Base-by-base conservation (phyloP, 1,139 yeast species). In the Tardiomyces digboiensis region DNA sequence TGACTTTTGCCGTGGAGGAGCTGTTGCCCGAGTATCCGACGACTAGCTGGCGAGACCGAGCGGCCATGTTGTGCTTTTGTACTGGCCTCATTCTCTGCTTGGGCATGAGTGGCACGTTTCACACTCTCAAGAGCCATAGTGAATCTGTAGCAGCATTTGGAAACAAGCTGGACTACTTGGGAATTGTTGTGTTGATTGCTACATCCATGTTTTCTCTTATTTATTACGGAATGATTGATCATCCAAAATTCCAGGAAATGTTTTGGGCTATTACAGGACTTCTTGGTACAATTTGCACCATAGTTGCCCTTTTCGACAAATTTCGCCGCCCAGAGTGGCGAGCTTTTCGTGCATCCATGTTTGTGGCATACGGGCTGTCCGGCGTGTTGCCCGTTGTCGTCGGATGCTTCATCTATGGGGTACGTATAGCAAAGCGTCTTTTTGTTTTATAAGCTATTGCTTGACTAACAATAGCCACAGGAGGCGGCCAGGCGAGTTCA, bases 81-180 rank as follows among this genome's bases (percentile, higher is more conserved):
- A 36, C 40, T 13, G 84, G 85, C 2, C 76, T 76, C 36, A 64
- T 69, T 21, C 52, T 66, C 2, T 88, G 96, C 57, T 65, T 89
- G 49, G 74, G 78, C 39, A 71, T 84, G 70, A 82, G 94, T 33
- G 83, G 94, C 18, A 65, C 74, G 1, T 88, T 82, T 65, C 97
- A 88, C 58, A 74, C 84, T 48, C 55, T 86, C 45, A 87, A 86
- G 58, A 72, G 81, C 45, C 97, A 88, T 60, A 85, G 95, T 8
- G 71, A 67, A 22, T 52, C 57, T 21, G 76, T 85, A 7, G 71
- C 82, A 36, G 66, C 68, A 38, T 66, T 80, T 46, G 95, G 95
- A 2, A 86, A 87, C 59, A 84, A 81, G 54, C 69, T 87, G 46
- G 97, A 88, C 61, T 89, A 88, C 56, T 73, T 88, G 46, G 97